Conservation (phyloP, 2,329 filamentous ascomycete species). For the Diaporthe longicolla region DNA sequence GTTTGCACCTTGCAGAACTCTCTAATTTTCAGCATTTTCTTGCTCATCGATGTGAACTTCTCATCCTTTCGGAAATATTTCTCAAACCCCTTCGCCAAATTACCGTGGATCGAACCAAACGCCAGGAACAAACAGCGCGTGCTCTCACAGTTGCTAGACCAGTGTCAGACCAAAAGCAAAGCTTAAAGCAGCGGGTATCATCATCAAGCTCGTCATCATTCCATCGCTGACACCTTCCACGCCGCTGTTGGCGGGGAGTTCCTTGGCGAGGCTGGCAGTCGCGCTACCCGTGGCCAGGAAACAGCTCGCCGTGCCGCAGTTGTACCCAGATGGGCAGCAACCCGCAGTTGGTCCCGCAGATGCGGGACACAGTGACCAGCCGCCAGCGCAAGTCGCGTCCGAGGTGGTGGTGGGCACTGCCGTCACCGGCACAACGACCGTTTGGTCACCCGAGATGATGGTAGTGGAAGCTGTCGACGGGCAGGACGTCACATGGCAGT, state of each 20-base stretch:
- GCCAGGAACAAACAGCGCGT: neutral
- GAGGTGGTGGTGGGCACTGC: slow-evolving; percentile 60
- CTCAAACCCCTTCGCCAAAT: neutral
- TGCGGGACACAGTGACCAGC: slow-evolving; percentile 81
- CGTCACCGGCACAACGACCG: slow-evolving; percentile 75
- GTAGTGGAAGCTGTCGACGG: slow-evolving; percentile 72
- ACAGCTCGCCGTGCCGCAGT: slow-evolving; percentile 81
- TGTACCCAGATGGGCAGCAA: slow-evolving; percentile 86
- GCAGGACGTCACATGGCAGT: slow-evolving; percentile 87
- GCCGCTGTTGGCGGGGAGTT: slow-evolving; percentile 54
- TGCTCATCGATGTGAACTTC: neutral
- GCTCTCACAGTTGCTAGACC: slow-evolving; percentile 13
- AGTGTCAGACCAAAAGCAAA: slow-evolving; percentile 36
- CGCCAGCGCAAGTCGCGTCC: slow-evolving; percentile 74
- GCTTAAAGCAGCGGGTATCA: slow-evolving; percentile 38
- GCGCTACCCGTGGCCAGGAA: slow-evolving; percentile 67
- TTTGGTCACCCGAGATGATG: slow-evolving; percentile 77
- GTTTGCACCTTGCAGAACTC: neutral
- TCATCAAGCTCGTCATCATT: neutral
- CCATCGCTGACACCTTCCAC: neutral
- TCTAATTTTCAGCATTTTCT: neutral
- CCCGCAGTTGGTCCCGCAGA: slow-evolving; percentile 76
- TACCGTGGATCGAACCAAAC: neutral
- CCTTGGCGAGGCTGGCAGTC: slow-evolving; percentile 71
- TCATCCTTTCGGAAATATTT: too few relatives aligned